Conservation (phyloP, 805 yeast genomes). For the Sugiyamaella boreocaroliniensis region DNA sequence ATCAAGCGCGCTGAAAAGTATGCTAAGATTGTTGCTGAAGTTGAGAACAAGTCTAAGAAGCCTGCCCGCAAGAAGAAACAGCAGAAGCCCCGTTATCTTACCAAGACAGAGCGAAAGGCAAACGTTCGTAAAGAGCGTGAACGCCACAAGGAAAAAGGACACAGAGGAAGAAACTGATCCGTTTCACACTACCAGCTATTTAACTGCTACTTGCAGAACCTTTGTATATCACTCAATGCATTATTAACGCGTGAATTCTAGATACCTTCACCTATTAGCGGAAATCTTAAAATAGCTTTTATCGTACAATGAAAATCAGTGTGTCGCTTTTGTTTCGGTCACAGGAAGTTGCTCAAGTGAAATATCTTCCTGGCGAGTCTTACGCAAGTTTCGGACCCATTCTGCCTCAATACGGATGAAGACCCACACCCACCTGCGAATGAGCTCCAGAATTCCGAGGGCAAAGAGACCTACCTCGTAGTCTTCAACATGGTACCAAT, state of each 20-base stretch:
- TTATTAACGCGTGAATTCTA: neutral
- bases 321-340: neutral
- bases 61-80: conserved; percentile 38
- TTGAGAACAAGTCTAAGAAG: conserved; percentile 12
- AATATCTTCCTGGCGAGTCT: conserved; percentile 6
- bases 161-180: neutral
- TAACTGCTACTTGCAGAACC: neutral
- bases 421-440: conserved; percentile 88
- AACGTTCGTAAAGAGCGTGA: conserved; percentile 42
- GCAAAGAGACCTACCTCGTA: conserved; percentile 55
- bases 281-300: too few relatives aligned
- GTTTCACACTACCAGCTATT: neutral
- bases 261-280: neutral
- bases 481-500: conserved; percentile 25
- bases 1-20: conserved; percentile 76
- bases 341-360: conserved; percentile 11
- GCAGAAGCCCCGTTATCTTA: conserved; percentile 82
- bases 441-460: conserved; percentile 65
- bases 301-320: too few relatives aligned
- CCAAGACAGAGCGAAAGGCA: conserved; percentile 67
- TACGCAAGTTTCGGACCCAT: conserved; percentile 29
- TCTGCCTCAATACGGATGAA: conserved; percentile 79
- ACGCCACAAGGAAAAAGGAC: conserved; percentile 27
- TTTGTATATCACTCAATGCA: neutral
- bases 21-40: conserved; percentile 52